Evolutionary conservation across 192 early-diverging fungal species (phyloP).

Genomic region (Funneliformis geosporum): DNA sequence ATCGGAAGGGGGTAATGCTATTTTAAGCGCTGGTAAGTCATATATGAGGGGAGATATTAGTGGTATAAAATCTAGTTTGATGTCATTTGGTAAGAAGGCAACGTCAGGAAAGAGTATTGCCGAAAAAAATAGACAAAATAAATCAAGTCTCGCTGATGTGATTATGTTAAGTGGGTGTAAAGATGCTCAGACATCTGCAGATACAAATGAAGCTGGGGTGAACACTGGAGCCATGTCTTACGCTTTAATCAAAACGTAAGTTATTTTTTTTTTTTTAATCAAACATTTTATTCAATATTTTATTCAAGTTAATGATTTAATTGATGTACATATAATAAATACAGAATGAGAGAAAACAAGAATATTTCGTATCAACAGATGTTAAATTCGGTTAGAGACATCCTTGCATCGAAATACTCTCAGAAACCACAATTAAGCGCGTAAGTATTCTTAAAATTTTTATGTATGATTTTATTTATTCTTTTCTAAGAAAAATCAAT

Average conservation of each 20-base stretch:
- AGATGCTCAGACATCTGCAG: conserved; percentile 82
- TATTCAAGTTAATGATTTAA: background rate
- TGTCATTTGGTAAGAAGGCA: conserved; percentile 51
- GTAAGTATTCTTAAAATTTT: conserved; percentile 12
- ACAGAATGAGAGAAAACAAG: conserved; percentile 54
- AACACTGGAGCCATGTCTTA: conserved; percentile 79
- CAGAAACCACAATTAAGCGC: conserved; percentile 81
- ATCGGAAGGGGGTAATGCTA: conserved; percentile 45
- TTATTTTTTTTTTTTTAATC: background rate
- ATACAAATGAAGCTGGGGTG: conserved; percentile 60
- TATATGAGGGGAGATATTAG: conserved; percentile 51
- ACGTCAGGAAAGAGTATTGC: conserved; percentile 37
- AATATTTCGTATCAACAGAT: conserved; percentile 70
- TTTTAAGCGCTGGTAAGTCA: conserved; percentile 49
- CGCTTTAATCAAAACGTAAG: conserved; percentile 61
- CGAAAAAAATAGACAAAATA: conserved; percentile 35
- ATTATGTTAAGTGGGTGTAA: conserved; percentile 84
- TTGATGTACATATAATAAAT: conserved; percentile 34
- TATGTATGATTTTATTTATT: background rate
- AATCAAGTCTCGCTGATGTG: conserved; percentile 65
- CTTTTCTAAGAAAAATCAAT: background rate
- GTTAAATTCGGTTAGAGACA: conserved; percentile 65
- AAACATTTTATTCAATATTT: background rate
- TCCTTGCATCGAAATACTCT: conserved; percentile 62
- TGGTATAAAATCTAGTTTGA: conserved; percentile 44